phyloP scores from a whole-genome alignment of 129 eudicot genomes.

The Mikania micrantha region DNA sequence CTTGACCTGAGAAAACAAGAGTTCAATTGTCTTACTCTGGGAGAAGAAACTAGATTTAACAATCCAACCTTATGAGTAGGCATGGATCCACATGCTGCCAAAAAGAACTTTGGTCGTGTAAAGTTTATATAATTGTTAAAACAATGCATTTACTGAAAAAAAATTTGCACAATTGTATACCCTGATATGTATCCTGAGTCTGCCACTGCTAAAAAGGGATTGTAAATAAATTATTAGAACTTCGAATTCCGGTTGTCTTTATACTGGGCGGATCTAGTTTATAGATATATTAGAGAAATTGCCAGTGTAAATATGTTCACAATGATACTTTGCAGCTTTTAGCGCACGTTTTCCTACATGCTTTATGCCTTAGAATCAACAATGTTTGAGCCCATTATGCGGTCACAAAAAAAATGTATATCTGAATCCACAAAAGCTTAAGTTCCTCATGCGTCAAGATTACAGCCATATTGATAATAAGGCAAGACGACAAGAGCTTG shows the following conservation, averaged over 20 bases:
- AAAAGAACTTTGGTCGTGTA: not conserved
- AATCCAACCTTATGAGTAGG: not conserved
- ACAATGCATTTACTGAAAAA: not conserved
- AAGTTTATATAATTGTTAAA: not conserved
- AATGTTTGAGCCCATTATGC: not conserved
- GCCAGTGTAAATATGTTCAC: not conserved
- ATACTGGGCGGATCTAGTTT: not conserved
- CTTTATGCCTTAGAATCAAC: not conserved
- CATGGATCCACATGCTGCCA: not conserved
- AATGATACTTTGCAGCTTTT: not conserved
- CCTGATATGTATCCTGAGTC: not conserved
- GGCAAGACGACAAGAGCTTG: not conserved
- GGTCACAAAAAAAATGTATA: not conserved
- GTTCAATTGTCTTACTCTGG: not conserved
- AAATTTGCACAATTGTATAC: not conserved
- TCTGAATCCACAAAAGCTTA: not conserved
- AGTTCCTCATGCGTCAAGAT: not conserved
- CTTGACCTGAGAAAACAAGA: conserved; percentile 42
- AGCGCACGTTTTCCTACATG: not conserved
- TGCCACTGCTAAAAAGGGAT: not conserved
- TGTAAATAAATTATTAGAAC: not conserved
- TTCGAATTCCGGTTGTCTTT: not conserved
- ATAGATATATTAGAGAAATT: not conserved
- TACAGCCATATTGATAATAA: not conserved
- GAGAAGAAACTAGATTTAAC: not conserved